Evolutionary conservation across 257 asterid species (phyloP).

Genomic region (Solanum tarapatanum): DNA sequence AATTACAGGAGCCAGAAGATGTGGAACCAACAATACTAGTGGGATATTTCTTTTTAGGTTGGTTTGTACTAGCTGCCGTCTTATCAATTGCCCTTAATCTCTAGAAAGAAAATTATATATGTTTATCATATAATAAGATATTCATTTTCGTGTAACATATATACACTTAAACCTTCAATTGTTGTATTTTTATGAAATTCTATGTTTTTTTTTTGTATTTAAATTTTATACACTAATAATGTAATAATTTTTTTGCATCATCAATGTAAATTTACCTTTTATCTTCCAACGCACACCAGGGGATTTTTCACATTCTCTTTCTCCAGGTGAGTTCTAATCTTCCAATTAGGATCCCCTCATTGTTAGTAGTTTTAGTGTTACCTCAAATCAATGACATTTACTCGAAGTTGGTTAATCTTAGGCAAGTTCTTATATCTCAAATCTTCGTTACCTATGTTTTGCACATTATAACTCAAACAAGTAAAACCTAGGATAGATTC

Average conservation of each 20-base stretch:
- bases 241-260: neutral
- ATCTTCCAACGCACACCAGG: neutral
- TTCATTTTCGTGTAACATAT: neutral
- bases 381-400: too few relatives aligned
- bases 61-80: conserved; percentile 39
- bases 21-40: conserved; percentile 48
- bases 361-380: too few relatives aligned
- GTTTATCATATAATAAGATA: neutral
- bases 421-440: too few relatives aligned
- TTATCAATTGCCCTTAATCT: conserved; percentile 30
- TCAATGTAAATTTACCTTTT: neutral
- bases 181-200: too few relatives aligned
- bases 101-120: neutral
- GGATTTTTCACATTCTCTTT: too few relatives aligned
- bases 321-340: too few relatives aligned
- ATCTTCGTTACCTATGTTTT: too few relatives aligned
- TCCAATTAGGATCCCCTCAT: too few relatives aligned
- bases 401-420: too few relatives aligned
- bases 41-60: conserved; percentile 42
- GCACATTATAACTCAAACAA: too few relatives aligned
- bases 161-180: neutral
- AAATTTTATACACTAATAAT: neutral
- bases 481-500: too few relatives aligned
- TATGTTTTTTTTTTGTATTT: too few relatives aligned
- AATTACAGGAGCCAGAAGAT: conserved; percentile 63